Evolutionary conservation across 1,284 basidiomycete genomes (phyloP).

Genomic region (Ganoderma meredithae): DNA sequence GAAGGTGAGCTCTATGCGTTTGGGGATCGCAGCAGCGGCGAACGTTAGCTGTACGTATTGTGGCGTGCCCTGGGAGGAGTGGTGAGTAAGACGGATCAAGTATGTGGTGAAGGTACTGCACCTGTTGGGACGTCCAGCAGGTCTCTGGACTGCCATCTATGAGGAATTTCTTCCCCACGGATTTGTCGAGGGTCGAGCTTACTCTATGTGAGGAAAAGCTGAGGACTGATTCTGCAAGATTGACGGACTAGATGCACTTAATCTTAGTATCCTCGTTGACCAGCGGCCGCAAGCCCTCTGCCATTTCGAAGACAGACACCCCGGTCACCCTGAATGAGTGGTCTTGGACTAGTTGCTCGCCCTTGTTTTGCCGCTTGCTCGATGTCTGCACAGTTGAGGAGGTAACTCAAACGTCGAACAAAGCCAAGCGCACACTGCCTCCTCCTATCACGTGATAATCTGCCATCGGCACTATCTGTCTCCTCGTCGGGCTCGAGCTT

Average conservation of each 20-base stretch:
- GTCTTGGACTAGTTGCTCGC: neutral
- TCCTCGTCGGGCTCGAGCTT: neutral
- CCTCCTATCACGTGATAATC: conserved; percentile 1
- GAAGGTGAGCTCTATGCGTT: conserved; percentile 69
- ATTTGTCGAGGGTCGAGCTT: conserved; percentile 84
- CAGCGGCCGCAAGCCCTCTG: conserved; percentile 20
- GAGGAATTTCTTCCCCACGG: conserved; percentile 74
- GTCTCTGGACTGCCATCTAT: conserved; percentile 78
- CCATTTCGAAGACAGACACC: conserved; percentile 5
- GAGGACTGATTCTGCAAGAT: conserved; percentile 47
- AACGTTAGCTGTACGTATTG: conserved; percentile 77
- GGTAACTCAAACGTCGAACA: neutral
- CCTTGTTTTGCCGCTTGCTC: neutral
- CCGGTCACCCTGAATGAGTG: neutral
- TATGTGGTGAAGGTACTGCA: conserved; percentile 36
- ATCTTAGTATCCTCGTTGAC: conserved; percentile 33
- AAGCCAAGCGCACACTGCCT: neutral
- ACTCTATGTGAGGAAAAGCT: conserved; percentile 58
- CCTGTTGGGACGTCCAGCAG: conserved; percentile 86
- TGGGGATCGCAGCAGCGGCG: conserved; percentile 57
- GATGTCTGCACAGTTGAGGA: neutral
- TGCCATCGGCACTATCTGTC: neutral
- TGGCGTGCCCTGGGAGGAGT: conserved; percentile 63
- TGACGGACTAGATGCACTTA: conserved; percentile 26
- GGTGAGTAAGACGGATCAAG: conserved; percentile 5